Evolutionary conservation across 2,329 filamentous ascomycete species (phyloP), one percentile per base, ranked within the genome.

Genomic region (Sphaerulina vaccinii): DNA sequence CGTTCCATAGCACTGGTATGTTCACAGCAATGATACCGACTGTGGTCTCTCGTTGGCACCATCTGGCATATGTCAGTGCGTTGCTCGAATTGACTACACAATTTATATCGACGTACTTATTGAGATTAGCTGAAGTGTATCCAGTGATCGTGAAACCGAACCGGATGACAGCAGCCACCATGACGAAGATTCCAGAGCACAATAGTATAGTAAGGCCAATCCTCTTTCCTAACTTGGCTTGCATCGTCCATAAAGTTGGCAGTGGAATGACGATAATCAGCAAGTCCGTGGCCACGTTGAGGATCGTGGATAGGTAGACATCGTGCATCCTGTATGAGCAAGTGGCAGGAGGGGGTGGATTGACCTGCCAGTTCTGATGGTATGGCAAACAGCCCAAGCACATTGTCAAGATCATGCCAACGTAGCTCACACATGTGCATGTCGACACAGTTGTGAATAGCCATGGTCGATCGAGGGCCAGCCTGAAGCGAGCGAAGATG

Each of bases 31-130:
- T 54, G 18, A 70, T 65, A 9, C 66, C 68, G 15, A 68, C 64
- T 23, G 67, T 57, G 2, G 67, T 70, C 48, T 72, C 70, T 21
- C 70, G 61, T 5, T 68, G 63, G 9, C 70, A 69, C 70, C 70
- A 71, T 13, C 60, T 58, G 39, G 7, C 2, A 13, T 9, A 3
- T 19, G 23, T 42, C 37, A 39, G 37, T 5, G 13, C 16, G 2
- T 37, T 19, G 11, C 37, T 13, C 5, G 19, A 8, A 1, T 21
- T 39, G 8, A 4, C 11, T 5, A 38, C 16, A 13, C 16, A 13
- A 7, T 19, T 3, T 3, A 13, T 15, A 39, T 3, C 6, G 22
- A 42, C 39, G n/a, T 24, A 42, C 49, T 71, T 70, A 56, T 70
- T 69, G 48, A 65, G 68, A n/a, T 66, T 54, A 1, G 59, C 64